Percentiles rank a stretch among this genome's conserved stretches.
These are phyloP conservation scores for Sporothrix euskadiensis DNA, from an alignment of 2,329 filamentous ascomycete species.

Conservation along the genomic window DNA sequence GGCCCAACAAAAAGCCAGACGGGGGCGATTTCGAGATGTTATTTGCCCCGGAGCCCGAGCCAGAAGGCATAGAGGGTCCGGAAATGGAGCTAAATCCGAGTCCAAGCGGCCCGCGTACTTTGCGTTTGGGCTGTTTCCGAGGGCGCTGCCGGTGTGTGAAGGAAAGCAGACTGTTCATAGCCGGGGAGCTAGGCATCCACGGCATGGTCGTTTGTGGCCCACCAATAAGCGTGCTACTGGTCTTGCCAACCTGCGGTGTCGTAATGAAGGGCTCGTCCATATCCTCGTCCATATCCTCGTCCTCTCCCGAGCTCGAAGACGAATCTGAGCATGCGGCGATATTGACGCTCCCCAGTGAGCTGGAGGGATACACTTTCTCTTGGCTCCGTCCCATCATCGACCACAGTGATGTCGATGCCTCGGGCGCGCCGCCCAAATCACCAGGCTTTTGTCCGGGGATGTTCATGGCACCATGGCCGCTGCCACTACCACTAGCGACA, in stretches of 20 bases:
- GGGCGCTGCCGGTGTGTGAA: slow-evolving; percentile 77
- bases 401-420: slow-evolving; percentile 72
- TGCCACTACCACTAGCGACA: slow-evolving; percentile 62
- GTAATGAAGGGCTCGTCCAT: slow-evolving; percentile 79
- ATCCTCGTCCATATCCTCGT: slow-evolving; percentile 70
- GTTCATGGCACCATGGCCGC: slow-evolving; percentile 51
- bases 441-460: slow-evolving; percentile 54
- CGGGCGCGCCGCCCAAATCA: slow-evolving; percentile 55
- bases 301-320: slow-evolving; percentile 71
- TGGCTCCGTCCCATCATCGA: slow-evolving; percentile 64
- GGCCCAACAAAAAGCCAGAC: slow-evolving; percentile 47
- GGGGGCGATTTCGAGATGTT: slow-evolving; percentile 68
- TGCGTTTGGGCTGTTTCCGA: slow-evolving; percentile 64
- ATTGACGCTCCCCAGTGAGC: slow-evolving; percentile 75
- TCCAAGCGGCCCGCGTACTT: slow-evolving; percentile 49
- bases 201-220: slow-evolving; percentile 28
- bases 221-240: slow-evolving; percentile 47
- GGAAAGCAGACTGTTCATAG: slow-evolving; percentile 74
- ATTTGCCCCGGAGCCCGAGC: not conserved
- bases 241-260: slow-evolving; percentile 75
- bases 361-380: slow-evolving; percentile 72
- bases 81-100: slow-evolving; percentile 50
- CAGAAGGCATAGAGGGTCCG: slow-evolving; percentile 40
- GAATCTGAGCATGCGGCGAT: slow-evolving; percentile 67
- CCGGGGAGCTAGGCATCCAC: slow-evolving; percentile 54